Evolutionary conservation across 192 early-diverging fungal species (phyloP).

Genomic region (Coemansia sp.): DNA sequence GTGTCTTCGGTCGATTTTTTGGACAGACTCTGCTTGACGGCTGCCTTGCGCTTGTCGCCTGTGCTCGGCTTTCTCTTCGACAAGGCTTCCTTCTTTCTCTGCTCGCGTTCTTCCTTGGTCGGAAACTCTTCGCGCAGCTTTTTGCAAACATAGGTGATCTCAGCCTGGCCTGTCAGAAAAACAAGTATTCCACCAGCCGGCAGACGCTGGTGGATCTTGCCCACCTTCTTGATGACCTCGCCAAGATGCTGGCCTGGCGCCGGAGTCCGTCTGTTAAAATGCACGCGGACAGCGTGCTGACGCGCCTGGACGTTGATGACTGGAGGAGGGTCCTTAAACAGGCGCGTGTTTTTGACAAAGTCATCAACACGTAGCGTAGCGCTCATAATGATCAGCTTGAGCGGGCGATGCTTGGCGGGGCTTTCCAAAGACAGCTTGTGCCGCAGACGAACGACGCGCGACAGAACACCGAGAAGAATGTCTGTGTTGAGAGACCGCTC

Average conservation of each 20-base stretch:
- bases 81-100: slow-evolving; percentile 29
- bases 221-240: slow-evolving; percentile 88
- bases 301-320: slow-evolving; percentile 90
- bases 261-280: slow-evolving; percentile 93
- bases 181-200: slow-evolving; percentile 92
- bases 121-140: slow-evolving; percentile 76
- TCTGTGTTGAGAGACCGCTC: slow-evolving; percentile 97
- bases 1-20: slow-evolving; percentile 14
- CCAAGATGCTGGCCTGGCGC: slow-evolving; percentile 73
- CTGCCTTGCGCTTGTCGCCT: slow-evolving; percentile 1
- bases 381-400: slow-evolving; percentile 97
- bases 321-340: slow-evolving; percentile 79
- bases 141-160: slow-evolving; percentile 79
- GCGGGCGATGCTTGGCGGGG: slow-evolving; percentile 59
- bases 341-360: slow-evolving; percentile 79
- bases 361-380: slow-evolving; percentile 92
- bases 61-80: slow-evolving; percentile 18
- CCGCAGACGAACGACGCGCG: slow-evolving; percentile 82
- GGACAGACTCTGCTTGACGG: slow-evolving; percentile 1
- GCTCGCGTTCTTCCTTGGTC: slow-evolving; percentile 28
- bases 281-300: slow-evolving; percentile 84
- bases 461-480: slow-evolving; percentile 95
- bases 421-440: slow-evolving; percentile 52
- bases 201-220: slow-evolving; percentile 91
- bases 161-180: slow-evolving; percentile 93